Evolutionary conservation across 2,329 filamentous ascomycete species (phyloP).

Genomic region (Neonectria faginata): DNA sequence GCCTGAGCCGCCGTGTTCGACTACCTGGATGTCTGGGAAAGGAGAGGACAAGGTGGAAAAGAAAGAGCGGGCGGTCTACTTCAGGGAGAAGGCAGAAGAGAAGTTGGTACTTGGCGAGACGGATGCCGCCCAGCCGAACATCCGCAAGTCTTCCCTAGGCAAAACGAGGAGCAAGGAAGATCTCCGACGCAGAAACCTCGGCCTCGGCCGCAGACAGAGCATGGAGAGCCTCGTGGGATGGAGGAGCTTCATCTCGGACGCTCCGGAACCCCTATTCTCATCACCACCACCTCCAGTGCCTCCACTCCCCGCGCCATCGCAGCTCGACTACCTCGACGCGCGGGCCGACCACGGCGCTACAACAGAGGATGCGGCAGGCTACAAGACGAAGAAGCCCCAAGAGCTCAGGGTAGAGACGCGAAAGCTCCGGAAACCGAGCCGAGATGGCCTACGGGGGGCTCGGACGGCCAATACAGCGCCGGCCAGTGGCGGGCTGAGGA

Average conservation of each 20-base stretch:
- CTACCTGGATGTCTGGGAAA: constrained; percentile 40
- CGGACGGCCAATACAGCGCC: constrained; percentile 31
- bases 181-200: constrained; percentile 10
- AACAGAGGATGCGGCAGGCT: constrained; percentile 22
- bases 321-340: constrained; percentile 26
- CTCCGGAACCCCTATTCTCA: constrained; percentile 40
- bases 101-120: constrained; percentile 17
- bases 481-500: constrained; percentile 29
- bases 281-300: constrained; percentile 45
- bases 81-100: constrained; percentile 37
- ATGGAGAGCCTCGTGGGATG: constrained; percentile 42
- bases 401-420: constrained; percentile 42
- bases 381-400: constrained; percentile 43
- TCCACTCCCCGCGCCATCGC: constrained; percentile 39
- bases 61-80: constrained; percentile 38
- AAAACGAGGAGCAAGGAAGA: constrained; percentile 29
- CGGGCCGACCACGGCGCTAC: constrained; percentile 16
- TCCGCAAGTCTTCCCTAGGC: constrained; percentile 31
- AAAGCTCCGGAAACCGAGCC: constrained; percentile 38
- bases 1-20: constrained; percentile 36
- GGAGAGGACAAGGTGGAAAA: constrained; percentile 36
- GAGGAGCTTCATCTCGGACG: constrained; percentile 40
- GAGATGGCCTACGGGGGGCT: constrained; percentile 32
- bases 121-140: constrained; percentile 10
- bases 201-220: constrained; percentile 31